Percentiles rank a stretch among this genome's conserved stretches.
Conservation (phyloP, 495 filamentous ascomycete genomes). For the Zalerion maritima region DNA sequence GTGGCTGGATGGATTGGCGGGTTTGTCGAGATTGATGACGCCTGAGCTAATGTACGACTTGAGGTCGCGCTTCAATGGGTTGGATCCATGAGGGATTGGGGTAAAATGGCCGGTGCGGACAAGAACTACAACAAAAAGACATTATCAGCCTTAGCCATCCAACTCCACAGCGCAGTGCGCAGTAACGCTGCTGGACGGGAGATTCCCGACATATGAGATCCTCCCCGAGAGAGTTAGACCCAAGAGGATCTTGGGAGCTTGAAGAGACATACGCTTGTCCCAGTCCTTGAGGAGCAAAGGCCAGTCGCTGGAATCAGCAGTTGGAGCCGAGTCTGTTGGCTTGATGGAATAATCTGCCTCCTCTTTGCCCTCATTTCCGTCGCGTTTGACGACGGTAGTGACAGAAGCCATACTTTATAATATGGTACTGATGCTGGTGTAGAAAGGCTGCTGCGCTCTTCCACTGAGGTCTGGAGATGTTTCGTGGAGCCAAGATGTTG, state of each 20-base stretch:
- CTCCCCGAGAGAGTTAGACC: constrained; percentile 4
- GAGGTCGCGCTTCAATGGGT: constrained; percentile 77
- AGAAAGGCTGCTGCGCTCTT: neutral
- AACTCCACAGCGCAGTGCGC: neutral
- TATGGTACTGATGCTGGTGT: constrained; percentile 2
- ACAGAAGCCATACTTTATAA: constrained; percentile 5
- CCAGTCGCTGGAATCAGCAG: constrained; percentile 66
- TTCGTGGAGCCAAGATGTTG: no score
- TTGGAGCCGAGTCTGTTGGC: constrained; percentile 58
- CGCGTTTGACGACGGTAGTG: neutral
- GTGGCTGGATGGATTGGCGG: constrained; percentile 92
- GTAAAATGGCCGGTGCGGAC: constrained; percentile 87
- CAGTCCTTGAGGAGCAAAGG: constrained; percentile 89
- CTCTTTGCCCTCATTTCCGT: constrained; percentile 37
- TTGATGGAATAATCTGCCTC: constrained; percentile 73
- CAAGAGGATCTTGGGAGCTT: neutral
- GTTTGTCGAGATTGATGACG: constrained; percentile 98
- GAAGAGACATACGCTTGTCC: constrained; percentile 46
- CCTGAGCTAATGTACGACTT: constrained; percentile 91
- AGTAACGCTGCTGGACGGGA: no score
- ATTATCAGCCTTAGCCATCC: neutral
- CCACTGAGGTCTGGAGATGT: neutral
- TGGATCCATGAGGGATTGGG: constrained; percentile 76
- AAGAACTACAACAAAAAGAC: constrained; percentile 41
- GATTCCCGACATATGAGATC: no score